These are phyloP conservation scores for Oldenlandia corymbosa DNA, from an alignment of 257 asterid species.

Conservation along the genomic window DNA sequence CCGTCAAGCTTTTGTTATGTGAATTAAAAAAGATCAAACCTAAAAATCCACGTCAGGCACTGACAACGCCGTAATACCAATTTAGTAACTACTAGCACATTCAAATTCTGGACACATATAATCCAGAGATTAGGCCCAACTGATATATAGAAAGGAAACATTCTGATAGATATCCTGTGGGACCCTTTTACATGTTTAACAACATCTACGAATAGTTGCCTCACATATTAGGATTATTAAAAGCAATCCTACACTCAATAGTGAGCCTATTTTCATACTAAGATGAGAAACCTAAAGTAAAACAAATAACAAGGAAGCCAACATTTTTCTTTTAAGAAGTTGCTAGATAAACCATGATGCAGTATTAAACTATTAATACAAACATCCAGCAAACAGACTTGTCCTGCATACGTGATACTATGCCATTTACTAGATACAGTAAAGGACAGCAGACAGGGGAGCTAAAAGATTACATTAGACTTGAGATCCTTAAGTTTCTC, in stretches of 20 bases:
- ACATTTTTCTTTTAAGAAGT: neutral
- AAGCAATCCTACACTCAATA: neutral
- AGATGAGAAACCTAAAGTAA: neutral
- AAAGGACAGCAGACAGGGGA: neutral
- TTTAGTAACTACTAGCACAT: neutral
- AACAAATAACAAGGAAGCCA: neutral
- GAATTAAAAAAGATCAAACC: neutral
- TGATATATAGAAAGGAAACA: neutral
- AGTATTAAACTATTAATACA: too few relatives aligned
- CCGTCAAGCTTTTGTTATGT: neutral
- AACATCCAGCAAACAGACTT: too few relatives aligned
- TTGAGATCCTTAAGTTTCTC: neutral
- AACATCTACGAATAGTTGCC: neutral
- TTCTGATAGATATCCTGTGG: neutral
- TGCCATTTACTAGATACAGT: too few relatives aligned
- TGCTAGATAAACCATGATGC: too few relatives aligned
- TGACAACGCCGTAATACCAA: neutral
- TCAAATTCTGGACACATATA: neutral
- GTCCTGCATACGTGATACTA: too few relatives aligned
- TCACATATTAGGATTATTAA: neutral
- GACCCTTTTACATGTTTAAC: neutral
- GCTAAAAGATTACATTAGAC: neutral
- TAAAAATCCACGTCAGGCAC: neutral
- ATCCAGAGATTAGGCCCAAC: neutral
- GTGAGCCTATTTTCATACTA: neutral